phyloP scores from a whole-genome alignment of 2,329 filamentous ascomycete species.

The Waltergamsia citrina region DNA sequence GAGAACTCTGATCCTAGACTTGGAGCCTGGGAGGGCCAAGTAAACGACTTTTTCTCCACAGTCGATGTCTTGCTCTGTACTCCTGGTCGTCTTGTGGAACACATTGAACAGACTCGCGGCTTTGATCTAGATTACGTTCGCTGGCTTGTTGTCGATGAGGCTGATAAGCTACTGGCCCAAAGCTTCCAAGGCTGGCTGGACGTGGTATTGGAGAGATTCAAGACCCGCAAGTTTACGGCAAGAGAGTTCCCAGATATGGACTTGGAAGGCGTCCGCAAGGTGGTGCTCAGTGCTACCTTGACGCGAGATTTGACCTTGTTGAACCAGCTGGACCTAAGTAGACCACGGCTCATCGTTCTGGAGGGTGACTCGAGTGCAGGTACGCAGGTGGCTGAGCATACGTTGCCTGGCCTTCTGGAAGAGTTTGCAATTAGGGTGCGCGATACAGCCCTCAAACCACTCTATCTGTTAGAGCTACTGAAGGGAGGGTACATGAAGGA shows the following conservation, averaged over 20 bases:
- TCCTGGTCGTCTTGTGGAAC: slow-evolving; percentile 84
- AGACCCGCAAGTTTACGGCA: slow-evolving; percentile 34
- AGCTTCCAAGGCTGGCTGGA: slow-evolving; percentile 89
- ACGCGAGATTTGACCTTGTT: slow-evolving; percentile 77
- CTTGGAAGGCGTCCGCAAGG: slow-evolving; percentile 57
- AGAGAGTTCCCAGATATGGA: slow-evolving; percentile 45
- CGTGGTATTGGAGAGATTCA: slow-evolving; percentile 55
- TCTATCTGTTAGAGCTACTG: slow-evolving; percentile 76
- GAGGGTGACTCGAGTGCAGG: slow-evolving; percentile 38
- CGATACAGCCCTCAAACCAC: slow-evolving; percentile 63
- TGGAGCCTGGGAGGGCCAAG: slow-evolving; percentile 33
- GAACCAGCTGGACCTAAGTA: slow-evolving; percentile 58
- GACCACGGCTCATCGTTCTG: slow-evolving; percentile 69
- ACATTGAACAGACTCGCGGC: slow-evolving; percentile 73
- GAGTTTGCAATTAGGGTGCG: slow-evolving; percentile 62
- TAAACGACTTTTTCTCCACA: slow-evolving; percentile 57
- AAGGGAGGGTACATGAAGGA: slow-evolving; percentile 39
- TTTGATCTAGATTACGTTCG: slow-evolving; percentile 71
- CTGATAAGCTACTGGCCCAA: slow-evolving; percentile 83
- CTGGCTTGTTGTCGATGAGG: slow-evolving; percentile 91
- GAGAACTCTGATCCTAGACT: slow-evolving; percentile 18
- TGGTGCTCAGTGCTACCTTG: slow-evolving; percentile 88
- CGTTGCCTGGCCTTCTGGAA: slow-evolving; percentile 51
- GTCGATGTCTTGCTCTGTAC: slow-evolving; percentile 88
- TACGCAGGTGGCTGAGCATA: slow-evolving; percentile 26